A percentile compares a stretch with the other conserved stretches of the same genome.
Evolutionary conservation across 2,329 filamentous ascomycete species (phyloP).

Genomic region (Botrytis medusae): DNA sequence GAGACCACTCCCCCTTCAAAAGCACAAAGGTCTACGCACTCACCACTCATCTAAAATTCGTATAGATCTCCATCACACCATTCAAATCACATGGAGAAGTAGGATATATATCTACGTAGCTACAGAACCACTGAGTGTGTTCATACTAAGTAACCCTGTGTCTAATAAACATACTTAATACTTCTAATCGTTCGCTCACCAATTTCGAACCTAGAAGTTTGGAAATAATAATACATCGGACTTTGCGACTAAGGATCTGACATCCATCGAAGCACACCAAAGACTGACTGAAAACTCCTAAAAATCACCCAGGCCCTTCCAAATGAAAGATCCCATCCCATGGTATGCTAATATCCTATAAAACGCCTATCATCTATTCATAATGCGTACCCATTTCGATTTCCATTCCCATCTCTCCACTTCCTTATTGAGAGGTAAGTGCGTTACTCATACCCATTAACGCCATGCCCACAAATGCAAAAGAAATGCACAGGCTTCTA

Average conservation of each 20-base stretch:
- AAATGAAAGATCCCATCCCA: background rate
- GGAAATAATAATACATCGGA: constrained; percentile 1
- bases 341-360: constrained; percentile 16
- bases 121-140: background rate
- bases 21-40: no score
- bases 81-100: background rate
- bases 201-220: background rate
- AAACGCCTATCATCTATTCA: constrained; percentile 14
- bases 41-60: background rate
- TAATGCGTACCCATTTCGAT: constrained; percentile 3
- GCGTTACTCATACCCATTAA: constrained; percentile 83
- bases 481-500: constrained; percentile 72
- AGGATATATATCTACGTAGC: background rate
- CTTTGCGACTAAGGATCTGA: background rate
- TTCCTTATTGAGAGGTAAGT: constrained; percentile 57
- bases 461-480: constrained; percentile 84
- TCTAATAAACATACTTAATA: background rate
- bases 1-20: background rate
- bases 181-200: background rate
- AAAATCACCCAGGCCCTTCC: background rate
- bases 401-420: background rate
- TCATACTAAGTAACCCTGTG: background rate
- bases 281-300: background rate
- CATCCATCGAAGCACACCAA: background rate
- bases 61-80: background rate